Evolutionary conservation across 768 basidiomycete genomes (phyloP), one percentile per base, ranked within the genome.

Genomic region (Terana coerulea): DNA sequence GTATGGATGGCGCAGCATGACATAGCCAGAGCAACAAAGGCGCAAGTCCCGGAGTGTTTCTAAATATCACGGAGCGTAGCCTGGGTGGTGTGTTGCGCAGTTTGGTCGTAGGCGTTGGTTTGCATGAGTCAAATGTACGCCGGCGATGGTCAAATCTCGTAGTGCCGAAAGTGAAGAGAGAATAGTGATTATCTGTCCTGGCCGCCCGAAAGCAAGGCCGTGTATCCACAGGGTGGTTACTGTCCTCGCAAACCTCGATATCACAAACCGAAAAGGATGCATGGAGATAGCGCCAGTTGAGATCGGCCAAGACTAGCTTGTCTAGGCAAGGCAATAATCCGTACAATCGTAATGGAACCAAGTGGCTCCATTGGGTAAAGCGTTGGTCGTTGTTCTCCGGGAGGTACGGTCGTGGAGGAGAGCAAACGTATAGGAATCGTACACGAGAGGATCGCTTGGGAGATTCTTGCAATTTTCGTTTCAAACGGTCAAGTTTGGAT

Each of bases 401-500:
- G 5, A 15, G 4, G 19, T 49, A 49, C 10, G 48, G 37, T 11
- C 34, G 19, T 15, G 34, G 19, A 26, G 86, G 8, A 89, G 71
- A 1, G 80, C 86, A 9, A 81, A 67, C 35, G 86, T 69, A 68
- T 90, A 91, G 2, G 80, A 82, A 4, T 81, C 67, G n/a, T 84
- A 81, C 61, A 88, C 87, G 42, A 86, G 67, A 12, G 89, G 70
- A 2, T 85, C 86, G 2, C 86, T 86, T n/a, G 3, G 30, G 30
- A 36, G 31, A 8, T 3, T 6, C 22, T 17, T 36, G 19, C 31
- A 47, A 21, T 10, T 7, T 8, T 7, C 34, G 4, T 4, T 17
- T 14, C 30, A 26, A 15, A 4, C n/a, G 46, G 15, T 47, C 46
- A 15, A 47, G 22, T 22, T 36, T 31, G 3, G 7, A 5, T 34